Evolutionary conservation across 2,329 filamentous ascomycete genomes (phyloP).

Genomic region (Elsinoe fawcettii): DNA sequence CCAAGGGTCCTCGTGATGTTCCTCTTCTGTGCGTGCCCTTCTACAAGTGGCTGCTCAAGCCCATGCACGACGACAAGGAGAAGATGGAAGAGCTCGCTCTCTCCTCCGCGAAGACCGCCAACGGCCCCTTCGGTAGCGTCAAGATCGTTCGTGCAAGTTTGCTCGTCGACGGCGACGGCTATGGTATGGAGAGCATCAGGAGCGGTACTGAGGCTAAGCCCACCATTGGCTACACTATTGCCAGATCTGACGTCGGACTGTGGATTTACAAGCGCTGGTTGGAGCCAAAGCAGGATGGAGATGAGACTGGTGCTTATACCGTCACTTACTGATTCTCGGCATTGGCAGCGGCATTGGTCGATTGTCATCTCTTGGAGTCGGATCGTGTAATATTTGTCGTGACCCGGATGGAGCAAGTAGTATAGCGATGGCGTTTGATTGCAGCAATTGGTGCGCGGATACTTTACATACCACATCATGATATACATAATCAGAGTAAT

Average conservation of each 20-base stretch:
- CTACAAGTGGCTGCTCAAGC: slow-evolving; percentile 30
- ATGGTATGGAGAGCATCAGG: slow-evolving; percentile 26
- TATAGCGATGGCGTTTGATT: too few relatives aligned
- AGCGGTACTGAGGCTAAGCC: slow-evolving; percentile 29
- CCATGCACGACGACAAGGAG: slow-evolving; percentile 36
- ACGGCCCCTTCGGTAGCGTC: slow-evolving; percentile 24
- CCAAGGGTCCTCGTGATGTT: slow-evolving; percentile 29
- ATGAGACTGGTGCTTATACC: slow-evolving; percentile 7
- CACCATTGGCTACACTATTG: slow-evolving; percentile 33
- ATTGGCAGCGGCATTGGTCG: too few relatives aligned
- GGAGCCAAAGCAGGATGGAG: background rate
- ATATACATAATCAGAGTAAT: too few relatives aligned
- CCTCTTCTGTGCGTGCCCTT: slow-evolving; percentile 28
- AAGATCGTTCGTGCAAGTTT: slow-evolving; percentile 33
- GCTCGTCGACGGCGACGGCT: slow-evolving; percentile 27
- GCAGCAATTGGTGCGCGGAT: too few relatives aligned
- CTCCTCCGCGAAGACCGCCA: slow-evolving; percentile 19
- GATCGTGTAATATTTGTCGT: too few relatives aligned
- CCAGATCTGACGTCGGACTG: slow-evolving; percentile 33
- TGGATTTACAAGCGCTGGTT: slow-evolving; percentile 28
- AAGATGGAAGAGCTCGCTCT: slow-evolving; percentile 30
- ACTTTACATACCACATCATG: too few relatives aligned
- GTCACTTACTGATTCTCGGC: slow-evolving; percentile 7
- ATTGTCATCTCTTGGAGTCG: too few relatives aligned
- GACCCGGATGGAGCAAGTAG: too few relatives aligned